Base-by-base conservation (phyloP, 176 grass and related monocot genomes). In the Musa beccarii region DNA sequence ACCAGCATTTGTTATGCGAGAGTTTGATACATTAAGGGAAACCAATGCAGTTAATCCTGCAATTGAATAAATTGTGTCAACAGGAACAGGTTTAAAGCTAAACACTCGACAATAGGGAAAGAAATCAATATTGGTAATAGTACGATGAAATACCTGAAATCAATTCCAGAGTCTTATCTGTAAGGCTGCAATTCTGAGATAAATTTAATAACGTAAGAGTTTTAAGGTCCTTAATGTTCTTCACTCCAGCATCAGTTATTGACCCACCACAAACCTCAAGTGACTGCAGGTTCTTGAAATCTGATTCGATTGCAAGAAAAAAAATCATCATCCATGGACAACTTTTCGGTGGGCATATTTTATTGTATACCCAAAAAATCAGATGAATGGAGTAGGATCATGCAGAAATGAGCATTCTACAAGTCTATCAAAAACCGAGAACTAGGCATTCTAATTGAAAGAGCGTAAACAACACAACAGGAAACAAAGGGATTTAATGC, bases 141-240 rank as follows among this genome's bases (percentile, higher is more conserved):
- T 6, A 43, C 4, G 34, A 43, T 20, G 5, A 43, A 22, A 10
- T 81, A 94, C 95, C 88, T 9, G 95, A 94, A 15, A 99, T 82
- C 55, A 99, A 55, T 74, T 99, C 95, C 34, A 99, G 75, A 20
- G 95, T 86, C 68, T 85, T 83, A 78, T 99, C 95, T 1, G 95
- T 92, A 19, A 99, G 91, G 73, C 73, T 80, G 75, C 83, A 64
- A 52, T 99, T 99, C 53, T 99, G 95, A 54, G 95, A 99, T 10
- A 99, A 84, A 74, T 99, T 99, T 14, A 99, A 83, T 73, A 92
- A 55, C 11, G 74, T 89, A 75, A 99, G 79, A 67, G 83, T 76
- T 71, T 81, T 88, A 63, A 94, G 84, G 81, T 99, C 95, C 77
- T 99, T 99, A 78, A 99, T 89, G 57, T 99, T 99, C 76, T 92